Conservation (phyloP, 1,284 basidiomycete genomes). For the Porogramme epimiltina region DNA sequence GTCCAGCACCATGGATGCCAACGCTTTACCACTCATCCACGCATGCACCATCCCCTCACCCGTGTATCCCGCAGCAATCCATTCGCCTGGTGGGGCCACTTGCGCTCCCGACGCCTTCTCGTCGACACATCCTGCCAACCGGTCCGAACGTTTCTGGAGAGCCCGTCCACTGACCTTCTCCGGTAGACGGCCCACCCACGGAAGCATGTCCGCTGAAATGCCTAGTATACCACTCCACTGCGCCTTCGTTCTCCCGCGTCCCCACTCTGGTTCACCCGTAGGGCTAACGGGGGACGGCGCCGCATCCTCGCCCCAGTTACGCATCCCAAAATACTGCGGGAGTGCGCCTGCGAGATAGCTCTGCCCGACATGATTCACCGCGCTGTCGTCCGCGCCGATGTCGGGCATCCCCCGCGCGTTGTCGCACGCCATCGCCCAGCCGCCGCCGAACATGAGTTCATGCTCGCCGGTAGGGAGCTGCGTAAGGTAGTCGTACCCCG, state of each 20-base stretch:
- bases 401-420: slow-evolving; percentile 36
- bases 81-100: slow-evolving; percentile 42
- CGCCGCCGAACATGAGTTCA: slow-evolving; percentile 69
- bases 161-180: slow-evolving; percentile 36
- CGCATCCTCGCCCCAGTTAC: slow-evolving; percentile 41
- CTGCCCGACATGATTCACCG: slow-evolving; percentile 34
- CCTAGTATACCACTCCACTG: slow-evolving; percentile 58
- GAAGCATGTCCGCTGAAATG: slow-evolving; percentile 43
- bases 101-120: slow-evolving; percentile 1
- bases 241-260: slow-evolving; percentile 42
- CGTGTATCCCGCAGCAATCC: slow-evolving; percentile 58
- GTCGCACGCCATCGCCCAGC: slow-evolving; percentile 38
- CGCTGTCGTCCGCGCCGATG: slow-evolving; percentile 46
- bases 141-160: slow-evolving; percentile 16
- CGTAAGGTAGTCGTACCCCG: slow-evolving; percentile 71
- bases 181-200: slow-evolving; percentile 50
- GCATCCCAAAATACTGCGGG: slow-evolving; percentile 45
- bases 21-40: slow-evolving; percentile 58
- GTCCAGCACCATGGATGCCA: slow-evolving; percentile 57
- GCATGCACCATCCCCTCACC: slow-evolving; percentile 73
- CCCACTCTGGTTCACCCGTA: slow-evolving; percentile 31
- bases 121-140: background rate
- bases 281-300: slow-evolving; percentile 8
- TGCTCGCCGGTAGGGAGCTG: slow-evolving; percentile 54
- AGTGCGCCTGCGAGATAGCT: slow-evolving; percentile 42